phyloP scores from a whole-genome alignment of 768 basidiomycete genomes.

The Calocybe cyanea region DNA sequence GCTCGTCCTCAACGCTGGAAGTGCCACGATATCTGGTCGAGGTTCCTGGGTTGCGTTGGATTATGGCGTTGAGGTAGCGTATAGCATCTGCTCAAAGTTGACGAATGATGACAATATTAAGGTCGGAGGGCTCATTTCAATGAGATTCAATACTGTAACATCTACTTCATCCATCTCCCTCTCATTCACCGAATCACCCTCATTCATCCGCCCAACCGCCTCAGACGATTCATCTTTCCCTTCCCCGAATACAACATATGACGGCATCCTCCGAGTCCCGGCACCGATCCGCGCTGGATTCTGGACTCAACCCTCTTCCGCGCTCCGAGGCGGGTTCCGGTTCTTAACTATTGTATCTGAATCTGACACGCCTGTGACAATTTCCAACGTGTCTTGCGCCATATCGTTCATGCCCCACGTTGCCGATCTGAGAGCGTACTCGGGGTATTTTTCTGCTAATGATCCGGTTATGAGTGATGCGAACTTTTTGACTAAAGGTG shows the following conservation, averaged over 20 bases:
- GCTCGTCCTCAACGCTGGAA: slow-evolving; percentile 31
- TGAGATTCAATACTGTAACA: slow-evolving; percentile 35
- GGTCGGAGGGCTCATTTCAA: slow-evolving; percentile 52
- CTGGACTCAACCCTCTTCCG: slow-evolving; percentile 45
- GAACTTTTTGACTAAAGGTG: slow-evolving; percentile 49
- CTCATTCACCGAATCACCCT: slow-evolving; percentile 55
- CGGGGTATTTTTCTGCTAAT: slow-evolving; percentile 48
- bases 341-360: slow-evolving; percentile 46
- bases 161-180: slow-evolving; percentile 38
- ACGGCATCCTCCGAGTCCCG: slow-evolving; percentile 37
- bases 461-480: slow-evolving; percentile 42
- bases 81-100: background rate
- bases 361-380: slow-evolving; percentile 26
- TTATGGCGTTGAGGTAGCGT: slow-evolving; percentile 49
- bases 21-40: slow-evolving; percentile 34
- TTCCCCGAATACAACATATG: slow-evolving; percentile 37
- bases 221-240: slow-evolving; percentile 55
- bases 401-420: slow-evolving; percentile 56
- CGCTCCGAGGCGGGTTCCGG: slow-evolving; percentile 50
- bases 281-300: slow-evolving; percentile 32
- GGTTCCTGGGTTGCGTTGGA: slow-evolving; percentile 51
- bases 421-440: slow-evolving; percentile 41
- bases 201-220: slow-evolving; percentile 47
- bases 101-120: no score
- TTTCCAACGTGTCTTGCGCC: slow-evolving; percentile 47